Conservation (phyloP, 2,329 filamentous ascomycete genomes). For the Aspergillus aculeatinus region DNA sequence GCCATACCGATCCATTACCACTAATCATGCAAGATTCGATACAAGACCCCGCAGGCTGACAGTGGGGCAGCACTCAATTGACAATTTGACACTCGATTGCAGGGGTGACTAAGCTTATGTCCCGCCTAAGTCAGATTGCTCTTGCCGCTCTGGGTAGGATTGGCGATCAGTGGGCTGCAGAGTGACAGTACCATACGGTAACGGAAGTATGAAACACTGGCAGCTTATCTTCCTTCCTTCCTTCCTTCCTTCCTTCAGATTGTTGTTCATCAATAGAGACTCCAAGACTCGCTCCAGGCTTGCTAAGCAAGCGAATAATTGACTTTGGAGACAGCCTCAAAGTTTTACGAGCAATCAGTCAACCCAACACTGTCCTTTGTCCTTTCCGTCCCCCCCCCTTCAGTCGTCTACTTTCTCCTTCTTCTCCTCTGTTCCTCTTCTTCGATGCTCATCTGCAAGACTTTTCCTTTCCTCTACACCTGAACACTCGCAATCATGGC, state of each 20-base stretch:
- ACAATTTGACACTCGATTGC: background rate
- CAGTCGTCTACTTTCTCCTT: background rate
- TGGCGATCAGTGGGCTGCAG: background rate
- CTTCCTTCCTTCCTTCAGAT: background rate
- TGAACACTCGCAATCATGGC: background rate
- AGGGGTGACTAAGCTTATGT: background rate
- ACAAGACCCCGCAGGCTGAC: background rate
- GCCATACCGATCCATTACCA: constrained; percentile 1
- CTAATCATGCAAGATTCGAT: background rate
- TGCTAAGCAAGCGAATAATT: background rate
- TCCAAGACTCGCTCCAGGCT: no score
- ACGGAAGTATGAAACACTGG: background rate
- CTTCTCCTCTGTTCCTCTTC: background rate
- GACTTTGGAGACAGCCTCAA: background rate
- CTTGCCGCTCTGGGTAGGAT: background rate
- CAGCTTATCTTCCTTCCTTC: background rate
- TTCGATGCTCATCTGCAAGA: background rate
- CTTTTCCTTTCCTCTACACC: no score
- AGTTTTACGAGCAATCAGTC: background rate
- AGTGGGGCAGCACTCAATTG: background rate
- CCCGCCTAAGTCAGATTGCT: background rate
- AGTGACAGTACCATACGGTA: background rate
- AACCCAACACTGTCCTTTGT: background rate
- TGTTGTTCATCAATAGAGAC: no score
- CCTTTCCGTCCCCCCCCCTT: background rate